Conservation (phyloP, 2,329 filamentous ascomycete genomes). For the Pseudogymnoascus sp. region DNA sequence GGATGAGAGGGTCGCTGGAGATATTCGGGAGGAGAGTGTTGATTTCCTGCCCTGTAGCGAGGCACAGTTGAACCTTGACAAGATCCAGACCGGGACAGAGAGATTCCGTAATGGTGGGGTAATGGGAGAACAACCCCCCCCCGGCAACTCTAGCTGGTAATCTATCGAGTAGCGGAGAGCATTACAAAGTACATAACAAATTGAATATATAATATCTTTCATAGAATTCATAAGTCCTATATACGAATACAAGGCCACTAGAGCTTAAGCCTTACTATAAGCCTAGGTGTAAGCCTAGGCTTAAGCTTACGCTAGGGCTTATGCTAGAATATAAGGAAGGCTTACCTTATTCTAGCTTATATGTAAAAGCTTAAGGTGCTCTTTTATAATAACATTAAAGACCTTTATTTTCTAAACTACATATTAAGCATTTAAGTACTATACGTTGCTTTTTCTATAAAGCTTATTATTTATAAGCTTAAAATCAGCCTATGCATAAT, state of each 20-base stretch:
- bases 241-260: background rate
- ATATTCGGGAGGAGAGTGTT: conserved; percentile 26
- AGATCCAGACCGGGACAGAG: conserved; percentile 31
- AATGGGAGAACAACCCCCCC: background rate
- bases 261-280: no score
- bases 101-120: conserved; percentile 23
- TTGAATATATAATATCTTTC: background rate
- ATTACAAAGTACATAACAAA: background rate
- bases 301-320: no score
- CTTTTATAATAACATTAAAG: no score
- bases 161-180: background rate
- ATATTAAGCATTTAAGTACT: no score
- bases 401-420: no score
- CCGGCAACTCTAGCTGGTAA: background rate
- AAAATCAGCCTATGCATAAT: no score
- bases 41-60: conserved; percentile 28
- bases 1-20: conserved; percentile 26
- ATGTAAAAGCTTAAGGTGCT: no score
- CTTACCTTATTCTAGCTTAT: no score
- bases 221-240: background rate
- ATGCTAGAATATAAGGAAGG: no score
- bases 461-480: no score
- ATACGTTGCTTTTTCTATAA: no score
- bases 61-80: conserved; percentile 29
- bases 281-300: no score